Conservation (phyloP, 2,329 filamentous ascomycete species). For the Aspergillus neoniger region DNA sequence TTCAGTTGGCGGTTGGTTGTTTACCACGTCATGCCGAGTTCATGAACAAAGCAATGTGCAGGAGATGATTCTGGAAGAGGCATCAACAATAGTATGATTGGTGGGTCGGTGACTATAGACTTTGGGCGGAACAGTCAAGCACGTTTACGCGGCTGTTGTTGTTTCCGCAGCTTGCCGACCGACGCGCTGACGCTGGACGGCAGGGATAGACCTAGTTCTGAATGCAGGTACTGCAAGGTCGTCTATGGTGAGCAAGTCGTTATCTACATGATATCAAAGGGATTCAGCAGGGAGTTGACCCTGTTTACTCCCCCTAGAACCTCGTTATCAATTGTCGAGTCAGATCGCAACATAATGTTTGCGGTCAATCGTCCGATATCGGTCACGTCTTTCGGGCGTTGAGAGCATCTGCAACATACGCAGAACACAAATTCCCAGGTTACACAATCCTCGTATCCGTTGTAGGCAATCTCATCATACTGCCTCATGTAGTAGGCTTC, state of each 20-base stretch:
- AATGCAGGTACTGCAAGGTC: not conserved
- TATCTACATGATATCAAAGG: too few relatives aligned
- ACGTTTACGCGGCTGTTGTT: not conserved
- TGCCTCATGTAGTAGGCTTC: not conserved
- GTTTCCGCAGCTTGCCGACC: not conserved
- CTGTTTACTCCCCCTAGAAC: too few relatives aligned
- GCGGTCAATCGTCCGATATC: not conserved
- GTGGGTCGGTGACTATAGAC: not conserved
- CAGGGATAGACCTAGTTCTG: not conserved
- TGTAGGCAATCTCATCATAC: not conserved
- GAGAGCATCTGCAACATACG: not conserved
- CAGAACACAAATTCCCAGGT: not conserved
- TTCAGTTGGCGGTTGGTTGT: too few relatives aligned
- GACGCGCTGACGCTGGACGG: not conserved
- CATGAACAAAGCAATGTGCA: too few relatives aligned
- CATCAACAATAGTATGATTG: not conserved
- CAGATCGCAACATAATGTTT: not conserved
- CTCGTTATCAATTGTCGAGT: too few relatives aligned
- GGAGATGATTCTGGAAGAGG: not conserved
- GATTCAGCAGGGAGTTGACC: too few relatives aligned
- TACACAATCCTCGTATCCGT: constrained; percentile 2
- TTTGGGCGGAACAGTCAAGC: not conserved
- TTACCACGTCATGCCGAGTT: too few relatives aligned
- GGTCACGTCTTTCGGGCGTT: not conserved
- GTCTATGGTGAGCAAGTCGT: not conserved